Conservation (phyloP, 192 early-diverging fungal genomes). For the Phycomyces nitens region DNA sequence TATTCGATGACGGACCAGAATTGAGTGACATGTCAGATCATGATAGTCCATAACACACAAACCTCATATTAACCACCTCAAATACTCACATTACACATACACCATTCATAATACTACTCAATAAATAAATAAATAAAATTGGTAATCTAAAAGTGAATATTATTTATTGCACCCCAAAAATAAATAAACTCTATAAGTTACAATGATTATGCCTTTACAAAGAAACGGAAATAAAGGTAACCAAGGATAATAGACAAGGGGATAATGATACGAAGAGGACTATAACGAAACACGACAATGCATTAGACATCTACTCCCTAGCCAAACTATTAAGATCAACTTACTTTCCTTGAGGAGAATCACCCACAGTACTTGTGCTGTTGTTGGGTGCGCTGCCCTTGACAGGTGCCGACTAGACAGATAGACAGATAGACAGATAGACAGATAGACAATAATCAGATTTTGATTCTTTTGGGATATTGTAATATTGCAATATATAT, state of each 20-base stretch:
- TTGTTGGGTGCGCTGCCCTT: slow-evolving; percentile 2
- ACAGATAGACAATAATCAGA: no score
- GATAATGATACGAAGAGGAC: slow-evolving; percentile 32
- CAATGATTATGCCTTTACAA: slow-evolving; percentile 4
- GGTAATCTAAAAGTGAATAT: not conserved
- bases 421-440: not conserved
- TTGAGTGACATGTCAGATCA: slow-evolving; percentile 31
- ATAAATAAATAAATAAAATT: no score
- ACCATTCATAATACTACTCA: not conserved
- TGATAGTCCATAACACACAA: slow-evolving; percentile 3
- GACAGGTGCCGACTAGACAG: slow-evolving; percentile 27
- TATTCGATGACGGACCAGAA: slow-evolving; percentile 33
- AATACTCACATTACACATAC: not conserved
- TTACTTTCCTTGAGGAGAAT: slow-evolving; percentile 29
- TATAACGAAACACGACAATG: slow-evolving; percentile 4
- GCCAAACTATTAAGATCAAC: no score
- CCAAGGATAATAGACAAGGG: slow-evolving; percentile 24
- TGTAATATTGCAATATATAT: no score
- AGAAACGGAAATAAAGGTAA: slow-evolving; percentile 31
- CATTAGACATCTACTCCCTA: no score
- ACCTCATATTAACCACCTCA: no score
- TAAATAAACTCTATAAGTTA: no score
- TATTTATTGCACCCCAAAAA: not conserved
- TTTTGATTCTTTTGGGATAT: no score
- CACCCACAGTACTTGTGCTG: not conserved